Evolutionary conservation across 1,284 basidiomycete genomes (phyloP).

Genomic region (Fistulinella cinereoalba): DNA sequence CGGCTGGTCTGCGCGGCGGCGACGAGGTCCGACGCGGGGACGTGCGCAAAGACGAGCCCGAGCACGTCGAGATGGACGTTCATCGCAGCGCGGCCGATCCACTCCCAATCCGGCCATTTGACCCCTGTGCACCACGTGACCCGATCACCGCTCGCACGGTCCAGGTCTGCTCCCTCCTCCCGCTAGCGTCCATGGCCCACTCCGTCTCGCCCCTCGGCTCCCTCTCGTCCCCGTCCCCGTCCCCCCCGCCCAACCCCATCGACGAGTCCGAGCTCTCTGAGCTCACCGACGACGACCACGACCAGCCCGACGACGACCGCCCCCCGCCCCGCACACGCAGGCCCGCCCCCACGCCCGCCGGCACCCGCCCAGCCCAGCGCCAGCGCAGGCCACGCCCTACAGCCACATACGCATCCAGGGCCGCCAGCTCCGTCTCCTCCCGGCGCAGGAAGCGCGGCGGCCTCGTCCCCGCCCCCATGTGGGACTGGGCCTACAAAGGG

Average conservation of each 20-base stretch:
- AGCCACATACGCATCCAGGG: constrained; percentile 11
- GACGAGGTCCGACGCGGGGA: constrained; percentile 54
- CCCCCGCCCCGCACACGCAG: constrained; percentile 22
- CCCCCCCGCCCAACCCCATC: constrained; percentile 38
- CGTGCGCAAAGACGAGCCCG: constrained; percentile 54
- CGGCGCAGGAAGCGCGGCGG: constrained; percentile 59
- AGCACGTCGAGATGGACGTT: constrained; percentile 69
- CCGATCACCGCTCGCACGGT: constrained; percentile 24
- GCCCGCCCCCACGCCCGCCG: constrained; percentile 6
- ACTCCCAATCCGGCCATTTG: constrained; percentile 2
- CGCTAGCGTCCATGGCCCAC: too few species aligned
- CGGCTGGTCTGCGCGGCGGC: constrained; percentile 58
- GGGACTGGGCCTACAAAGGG: constrained; percentile 65
- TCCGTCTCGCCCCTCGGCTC: constrained; percentile 49
- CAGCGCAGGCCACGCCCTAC: constrained; percentile 2
- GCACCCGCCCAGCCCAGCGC: constrained; percentile 12
- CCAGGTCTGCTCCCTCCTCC: too few species aligned
- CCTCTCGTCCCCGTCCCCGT: constrained; percentile 50
- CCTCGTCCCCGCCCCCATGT: constrained; percentile 71
- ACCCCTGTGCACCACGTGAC: constrained; percentile 13
- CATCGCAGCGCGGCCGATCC: constrained; percentile 3
- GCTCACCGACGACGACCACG: constrained; percentile 76
- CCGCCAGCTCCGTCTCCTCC: constrained; percentile 22
- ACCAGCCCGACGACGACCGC: constrained; percentile 34
- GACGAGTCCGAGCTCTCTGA: constrained; percentile 75